phyloP scores from a whole-genome alignment of 768 basidiomycete genomes.

The Suillus tomentosus region DNA sequence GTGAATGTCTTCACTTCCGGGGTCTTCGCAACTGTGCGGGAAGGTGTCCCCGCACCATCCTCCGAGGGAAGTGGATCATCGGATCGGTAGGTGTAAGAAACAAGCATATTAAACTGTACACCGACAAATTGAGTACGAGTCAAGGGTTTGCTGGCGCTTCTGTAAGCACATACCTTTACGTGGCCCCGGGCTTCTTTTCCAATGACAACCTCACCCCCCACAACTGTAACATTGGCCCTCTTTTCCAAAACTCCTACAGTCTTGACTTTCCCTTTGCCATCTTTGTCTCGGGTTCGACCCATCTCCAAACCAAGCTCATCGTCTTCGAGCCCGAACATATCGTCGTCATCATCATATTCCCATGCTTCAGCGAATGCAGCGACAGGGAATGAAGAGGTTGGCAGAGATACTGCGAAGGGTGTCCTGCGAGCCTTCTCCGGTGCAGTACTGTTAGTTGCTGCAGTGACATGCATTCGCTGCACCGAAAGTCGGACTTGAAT shows the following conservation, averaged over 20 bases:
- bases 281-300: constrained; percentile 48
- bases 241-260: constrained; percentile 84
- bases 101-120: constrained; percentile 86
- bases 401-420: constrained; percentile 81
- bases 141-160: background rate
- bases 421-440: constrained; percentile 63
- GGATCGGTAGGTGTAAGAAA: constrained; percentile 91
- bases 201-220: constrained; percentile 87
- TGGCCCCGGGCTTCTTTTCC: constrained; percentile 76
- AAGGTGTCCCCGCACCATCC: constrained; percentile 51
- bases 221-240: constrained; percentile 84
- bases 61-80: constrained; percentile 79
- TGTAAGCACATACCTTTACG: constrained; percentile 62
- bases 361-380: constrained; percentile 94
- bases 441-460: constrained; percentile 41
- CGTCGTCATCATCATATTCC: constrained; percentile 96
- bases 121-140: background rate
- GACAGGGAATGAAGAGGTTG: constrained; percentile 75
- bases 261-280: constrained; percentile 48
- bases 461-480: constrained; percentile 61
- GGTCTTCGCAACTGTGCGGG: constrained; percentile 46
- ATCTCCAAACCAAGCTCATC: constrained; percentile 38
- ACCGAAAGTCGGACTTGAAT: constrained; percentile 89
- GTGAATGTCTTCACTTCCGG: constrained; percentile 87
- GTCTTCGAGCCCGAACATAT: constrained; percentile 63